These are phyloP conservation scores for Populus pruinosa DNA, from an alignment of 345 rosid genomes.

Conservation along the genomic window DNA sequence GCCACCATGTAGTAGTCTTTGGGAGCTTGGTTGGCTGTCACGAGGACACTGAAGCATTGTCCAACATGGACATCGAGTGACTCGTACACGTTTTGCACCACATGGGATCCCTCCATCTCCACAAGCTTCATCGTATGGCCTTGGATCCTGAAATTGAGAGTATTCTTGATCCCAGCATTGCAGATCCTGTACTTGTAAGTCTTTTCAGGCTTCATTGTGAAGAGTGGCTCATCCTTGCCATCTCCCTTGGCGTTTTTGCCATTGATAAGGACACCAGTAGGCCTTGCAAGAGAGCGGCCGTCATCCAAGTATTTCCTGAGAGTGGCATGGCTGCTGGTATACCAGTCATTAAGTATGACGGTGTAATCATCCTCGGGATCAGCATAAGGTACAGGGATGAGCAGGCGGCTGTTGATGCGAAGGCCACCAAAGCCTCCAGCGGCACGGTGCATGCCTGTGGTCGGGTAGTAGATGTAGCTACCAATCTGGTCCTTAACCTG, in stretches of 20 bases:
- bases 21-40: slow-evolving; percentile 16
- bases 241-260: slow-evolving; percentile 16
- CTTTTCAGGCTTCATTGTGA: slow-evolving; percentile 25
- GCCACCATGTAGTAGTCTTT: slow-evolving; percentile 28
- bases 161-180: slow-evolving; percentile 20
- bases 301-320: slow-evolving; percentile 10
- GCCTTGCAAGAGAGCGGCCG: slow-evolving; percentile 21
- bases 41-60: slow-evolving; percentile 20
- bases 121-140: slow-evolving; percentile 23
- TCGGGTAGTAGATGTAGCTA: slow-evolving; percentile 24
- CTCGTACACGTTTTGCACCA: slow-evolving; percentile 16
- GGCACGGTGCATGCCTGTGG: slow-evolving; percentile 13
- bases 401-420: slow-evolving; percentile 20
- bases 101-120: slow-evolving; percentile 26
- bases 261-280: slow-evolving; percentile 20
- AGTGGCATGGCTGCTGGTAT: slow-evolving; percentile 6
- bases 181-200: slow-evolving; percentile 24
- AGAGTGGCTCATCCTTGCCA: slow-evolving; percentile 21
- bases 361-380: slow-evolving; percentile 28
- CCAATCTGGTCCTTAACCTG: slow-evolving; percentile 86
- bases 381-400: slow-evolving; percentile 25
- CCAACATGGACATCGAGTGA: slow-evolving; percentile 25
- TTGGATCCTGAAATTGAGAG: slow-evolving; percentile 22
- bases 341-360: slow-evolving; percentile 21
- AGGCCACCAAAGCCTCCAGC: slow-evolving; percentile 26